Base-by-base conservation (phyloP, 768 basidiomycete species). In the Russula sp. region DNA sequence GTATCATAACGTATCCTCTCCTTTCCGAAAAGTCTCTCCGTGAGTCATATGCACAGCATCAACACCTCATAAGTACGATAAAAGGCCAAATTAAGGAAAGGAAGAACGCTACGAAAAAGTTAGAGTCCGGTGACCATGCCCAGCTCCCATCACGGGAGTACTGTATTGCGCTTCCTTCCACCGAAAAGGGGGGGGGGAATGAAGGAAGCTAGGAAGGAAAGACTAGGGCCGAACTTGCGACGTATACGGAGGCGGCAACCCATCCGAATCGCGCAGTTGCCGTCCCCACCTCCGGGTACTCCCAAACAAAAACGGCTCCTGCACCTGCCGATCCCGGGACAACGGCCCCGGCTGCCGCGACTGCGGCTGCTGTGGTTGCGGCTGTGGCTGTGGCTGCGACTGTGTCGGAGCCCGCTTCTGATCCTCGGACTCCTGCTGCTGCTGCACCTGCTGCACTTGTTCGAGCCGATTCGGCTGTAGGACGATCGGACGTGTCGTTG, bases 381-480 rank as follows among this genome's bases (percentile, higher is more conserved):
- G 42, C 11, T 22, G n/a, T 16, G 22, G 32, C 7, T 59, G 34
- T 2, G 34, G 6, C 4, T 32, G 37, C 10, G 5, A 1, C 20
- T n/a, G 40, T 27, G 27, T 27, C 27, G 27, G 27, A 27, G 27
- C 27, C 27, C 27, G 27, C 2, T 27, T 27, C 27, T 27, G 27
- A 27, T 27, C 27, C 27, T 27, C 27, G 27, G 27, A 27, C 27
- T 2, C 27, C 31, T 53, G 42, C 18, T 11, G 1, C 20, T n/a
- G 40, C 20, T 45, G 16, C n/a, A 9, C 13, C 51, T 34, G 32
- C 13, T 45, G 27, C 16, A 14, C 27, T 6, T 31, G 37, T 31
- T 34, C n/a, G 9, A 55, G 31, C n/a, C 61, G 47, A 62, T 62
- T 62, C 3, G 61, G 61, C 47, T 7, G 54, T 16, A 62, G 16